phyloP scores from a whole-genome alignment of 192 early-diverging fungal species.

The Entophlyctis luteolus region DNA sequence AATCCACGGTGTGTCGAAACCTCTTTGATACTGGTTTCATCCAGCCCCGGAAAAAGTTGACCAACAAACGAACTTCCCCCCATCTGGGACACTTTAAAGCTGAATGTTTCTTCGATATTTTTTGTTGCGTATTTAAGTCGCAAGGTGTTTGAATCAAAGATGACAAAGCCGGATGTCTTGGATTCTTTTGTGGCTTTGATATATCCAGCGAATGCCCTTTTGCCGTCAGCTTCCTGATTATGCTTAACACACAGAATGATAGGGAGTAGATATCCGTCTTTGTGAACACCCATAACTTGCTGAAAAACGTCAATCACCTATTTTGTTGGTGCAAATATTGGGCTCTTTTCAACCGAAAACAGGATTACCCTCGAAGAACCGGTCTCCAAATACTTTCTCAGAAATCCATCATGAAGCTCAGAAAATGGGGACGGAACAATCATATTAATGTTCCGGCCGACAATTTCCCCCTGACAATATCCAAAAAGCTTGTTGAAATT shows the following conservation, averaged over 20 bases:
- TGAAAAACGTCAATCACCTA: constrained; percentile 41
- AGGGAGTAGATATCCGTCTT: constrained; percentile 24
- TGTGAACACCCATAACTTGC: constrained; percentile 35
- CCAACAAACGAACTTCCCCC: constrained; percentile 4
- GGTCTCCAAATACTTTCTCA: constrained; percentile 40
- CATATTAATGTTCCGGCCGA: constrained; percentile 33
- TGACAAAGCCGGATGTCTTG: constrained; percentile 25
- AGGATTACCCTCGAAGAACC: constrained; percentile 34
- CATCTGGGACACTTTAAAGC: constrained; percentile 26
- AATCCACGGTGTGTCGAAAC: background rate
- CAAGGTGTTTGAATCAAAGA: constrained; percentile 5
- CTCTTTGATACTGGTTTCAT: background rate
- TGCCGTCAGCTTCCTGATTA: constrained; percentile 17
- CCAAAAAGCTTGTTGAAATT: constrained; percentile 24
- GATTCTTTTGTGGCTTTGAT: background rate
- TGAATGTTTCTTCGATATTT: background rate
- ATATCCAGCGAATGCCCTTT: constrained; percentile 28
- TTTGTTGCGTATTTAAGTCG: background rate
- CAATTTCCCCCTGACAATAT: constrained; percentile 21
- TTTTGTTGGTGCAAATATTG: background rate
- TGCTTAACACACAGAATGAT: constrained; percentile 40
- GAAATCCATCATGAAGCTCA: constrained; percentile 38
- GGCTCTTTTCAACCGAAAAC: background rate
- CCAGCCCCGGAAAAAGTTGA: constrained; percentile 1
- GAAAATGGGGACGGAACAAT: constrained; percentile 42